Conservation (phyloP, 257 asterid genomes). For the Nicotiana knightiana region DNA sequence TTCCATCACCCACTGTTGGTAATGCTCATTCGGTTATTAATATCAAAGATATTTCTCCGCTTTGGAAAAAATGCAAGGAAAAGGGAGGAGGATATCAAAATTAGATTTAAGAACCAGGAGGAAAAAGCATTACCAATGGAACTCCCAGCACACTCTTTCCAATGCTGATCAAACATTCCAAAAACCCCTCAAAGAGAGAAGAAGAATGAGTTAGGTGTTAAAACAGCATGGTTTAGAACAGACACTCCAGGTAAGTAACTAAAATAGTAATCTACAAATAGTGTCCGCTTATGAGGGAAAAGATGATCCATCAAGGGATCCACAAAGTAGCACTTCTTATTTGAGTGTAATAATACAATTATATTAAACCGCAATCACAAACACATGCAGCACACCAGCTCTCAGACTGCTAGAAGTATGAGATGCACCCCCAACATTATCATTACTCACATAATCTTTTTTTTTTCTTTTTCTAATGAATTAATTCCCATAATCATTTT, state of each 20-base stretch:
- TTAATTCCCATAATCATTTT: background rate
- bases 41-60: background rate
- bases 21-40: background rate
- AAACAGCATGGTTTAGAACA: background rate
- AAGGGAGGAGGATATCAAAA: background rate
- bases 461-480: background rate
- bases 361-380: background rate
- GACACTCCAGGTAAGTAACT: background rate
- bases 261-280: background rate
- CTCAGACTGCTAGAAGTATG: background rate
- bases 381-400: background rate
- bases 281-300: background rate
- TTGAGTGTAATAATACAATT: background rate
- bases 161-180: conserved; percentile 36
- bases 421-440: background rate
- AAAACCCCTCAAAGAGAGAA: conserved; percentile 27
- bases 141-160: conserved; percentile 56
- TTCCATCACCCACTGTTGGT: conserved; percentile 54
- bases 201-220: conserved; percentile 23
- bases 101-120: conserved; percentile 6
- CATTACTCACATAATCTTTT: background rate
- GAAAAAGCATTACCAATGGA: conserved; percentile 44
- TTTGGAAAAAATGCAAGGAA: background rate
- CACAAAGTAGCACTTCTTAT: background rate
- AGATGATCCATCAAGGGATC: background rate